phyloP scores from a whole-genome alignment of 2,329 filamentous ascomycete genomes.

The Fusarium stilboides region DNA sequence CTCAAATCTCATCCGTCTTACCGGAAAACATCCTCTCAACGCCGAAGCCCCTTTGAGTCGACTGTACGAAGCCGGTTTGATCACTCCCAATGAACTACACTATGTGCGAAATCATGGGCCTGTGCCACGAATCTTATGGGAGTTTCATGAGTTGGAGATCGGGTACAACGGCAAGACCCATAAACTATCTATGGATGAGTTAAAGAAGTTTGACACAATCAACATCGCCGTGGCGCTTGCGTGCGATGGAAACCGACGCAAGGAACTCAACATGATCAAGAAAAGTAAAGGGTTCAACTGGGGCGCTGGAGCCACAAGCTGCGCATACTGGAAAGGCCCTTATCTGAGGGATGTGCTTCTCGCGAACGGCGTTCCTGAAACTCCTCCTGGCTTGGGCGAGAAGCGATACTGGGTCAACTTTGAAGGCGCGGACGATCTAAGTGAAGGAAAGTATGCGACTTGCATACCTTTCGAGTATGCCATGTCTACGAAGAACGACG shows the following conservation, averaged over 20 bases:
- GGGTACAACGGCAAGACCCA: slow-evolving; percentile 55
- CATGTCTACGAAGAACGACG: slow-evolving; percentile 64
- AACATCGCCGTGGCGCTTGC: slow-evolving; percentile 65
- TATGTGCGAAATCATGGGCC: slow-evolving; percentile 69
- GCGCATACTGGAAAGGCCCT: slow-evolving; percentile 66
- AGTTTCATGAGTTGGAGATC: slow-evolving; percentile 64
- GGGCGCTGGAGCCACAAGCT: slow-evolving; percentile 62
- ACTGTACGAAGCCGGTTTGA: slow-evolving; percentile 53
- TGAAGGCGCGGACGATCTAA: slow-evolving; percentile 63
- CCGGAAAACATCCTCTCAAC: slow-evolving; percentile 68
- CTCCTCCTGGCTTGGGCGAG: neutral
- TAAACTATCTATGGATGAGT: slow-evolving; percentile 60
- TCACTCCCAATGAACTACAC: slow-evolving; percentile 1
- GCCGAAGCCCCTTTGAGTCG: slow-evolving; percentile 60
- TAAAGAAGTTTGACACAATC: slow-evolving; percentile 60
- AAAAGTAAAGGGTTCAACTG: slow-evolving; percentile 65
- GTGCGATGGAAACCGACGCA: slow-evolving; percentile 66
- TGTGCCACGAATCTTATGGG: slow-evolving; percentile 66
- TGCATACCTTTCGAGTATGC: slow-evolving; percentile 64
- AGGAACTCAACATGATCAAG: slow-evolving; percentile 66
- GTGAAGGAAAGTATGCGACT: slow-evolving; percentile 64
- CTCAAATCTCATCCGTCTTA: slow-evolving; percentile 63
- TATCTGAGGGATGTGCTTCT: slow-evolving; percentile 62
- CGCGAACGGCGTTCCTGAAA: slow-evolving; percentile 56
- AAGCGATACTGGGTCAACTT: slow-evolving; percentile 62